These are phyloP conservation scores for Casaregolazyma suthepensis DNA, from an alignment of 1,139 yeast genomes.

Conservation along the genomic window DNA sequence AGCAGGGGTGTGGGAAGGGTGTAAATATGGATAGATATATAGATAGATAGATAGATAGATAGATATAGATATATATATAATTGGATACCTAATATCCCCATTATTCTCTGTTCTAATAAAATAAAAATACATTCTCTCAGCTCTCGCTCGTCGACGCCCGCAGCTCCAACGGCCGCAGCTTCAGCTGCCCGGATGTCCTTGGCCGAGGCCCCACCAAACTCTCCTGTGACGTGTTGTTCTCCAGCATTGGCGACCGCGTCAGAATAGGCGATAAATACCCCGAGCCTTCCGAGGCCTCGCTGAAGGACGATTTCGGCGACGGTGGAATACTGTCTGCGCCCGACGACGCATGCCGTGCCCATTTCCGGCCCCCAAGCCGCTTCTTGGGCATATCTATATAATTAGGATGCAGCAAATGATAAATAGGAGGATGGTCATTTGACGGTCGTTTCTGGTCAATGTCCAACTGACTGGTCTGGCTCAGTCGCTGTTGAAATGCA, in stretches of 20 bases:
- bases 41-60: no score
- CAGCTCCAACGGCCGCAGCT: constrained; percentile 5
- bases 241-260: neutral
- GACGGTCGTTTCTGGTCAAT: neutral
- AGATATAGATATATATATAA: no score
- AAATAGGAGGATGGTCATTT: neutral
- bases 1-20: neutral
- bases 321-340: neutral
- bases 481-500: constrained; percentile 25
- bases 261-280: neutral
- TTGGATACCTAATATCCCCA: neutral
- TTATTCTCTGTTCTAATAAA: neutral
- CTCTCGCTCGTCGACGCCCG: neutral
- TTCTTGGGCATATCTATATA: neutral
- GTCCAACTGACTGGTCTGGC: neutral
- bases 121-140: neutral
- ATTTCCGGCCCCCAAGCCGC: neutral
- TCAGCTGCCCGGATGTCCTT: neutral
- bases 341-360: neutral
- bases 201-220: constrained; percentile 1
- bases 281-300: neutral
- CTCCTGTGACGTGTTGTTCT: neutral
- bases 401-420: neutral
- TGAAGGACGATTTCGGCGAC: neutral
- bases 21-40: neutral